Evolutionary conservation across 2,329 filamentous ascomycete species (phyloP).

Genomic region (Verticillium tricorpus): DNA sequence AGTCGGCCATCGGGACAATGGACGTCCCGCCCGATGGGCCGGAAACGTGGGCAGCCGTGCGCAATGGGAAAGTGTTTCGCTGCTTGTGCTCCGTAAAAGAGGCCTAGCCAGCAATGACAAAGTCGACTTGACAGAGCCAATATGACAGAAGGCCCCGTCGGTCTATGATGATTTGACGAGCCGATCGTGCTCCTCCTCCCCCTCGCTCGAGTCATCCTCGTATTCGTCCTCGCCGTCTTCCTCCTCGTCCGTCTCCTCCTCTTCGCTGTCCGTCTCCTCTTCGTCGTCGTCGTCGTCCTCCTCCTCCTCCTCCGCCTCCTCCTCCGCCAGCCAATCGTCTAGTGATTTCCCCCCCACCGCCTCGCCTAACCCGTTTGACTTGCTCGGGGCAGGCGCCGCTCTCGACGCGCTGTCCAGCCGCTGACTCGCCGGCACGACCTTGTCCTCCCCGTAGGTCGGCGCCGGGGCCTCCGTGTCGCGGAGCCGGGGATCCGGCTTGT

Average conservation of each 20-base stretch:
- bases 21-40: neutral
- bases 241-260: slow-evolving; percentile 44
- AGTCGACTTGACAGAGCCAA: neutral
- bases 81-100: neutral
- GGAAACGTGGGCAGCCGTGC: neutral
- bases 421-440: slow-evolving; percentile 54
- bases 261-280: slow-evolving; percentile 36
- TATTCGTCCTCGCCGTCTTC: slow-evolving; percentile 41
- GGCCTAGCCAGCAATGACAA: too few relatives aligned
- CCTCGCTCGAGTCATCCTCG: slow-evolving; percentile 39
- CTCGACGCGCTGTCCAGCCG: slow-evolving; percentile 55
- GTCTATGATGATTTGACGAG: slow-evolving; percentile 31
- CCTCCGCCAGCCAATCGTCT: slow-evolving; percentile 88
- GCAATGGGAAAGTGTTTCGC: neutral
- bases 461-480: slow-evolving; percentile 53
- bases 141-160: too few relatives aligned
- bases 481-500: slow-evolving; percentile 72
- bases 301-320: slow-evolving; percentile 53
- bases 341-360: slow-evolving; percentile 64
- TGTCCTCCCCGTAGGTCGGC: slow-evolving; percentile 32
- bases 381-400: slow-evolving; percentile 24
- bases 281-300: slow-evolving; percentile 48
- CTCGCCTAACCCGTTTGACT: slow-evolving; percentile 39
- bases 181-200: slow-evolving; percentile 34
- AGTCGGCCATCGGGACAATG: neutral